Evolutionary conservation across 768 basidiomycete species (phyloP).

Genomic region (Leucosporidium yakuticum): DNA sequence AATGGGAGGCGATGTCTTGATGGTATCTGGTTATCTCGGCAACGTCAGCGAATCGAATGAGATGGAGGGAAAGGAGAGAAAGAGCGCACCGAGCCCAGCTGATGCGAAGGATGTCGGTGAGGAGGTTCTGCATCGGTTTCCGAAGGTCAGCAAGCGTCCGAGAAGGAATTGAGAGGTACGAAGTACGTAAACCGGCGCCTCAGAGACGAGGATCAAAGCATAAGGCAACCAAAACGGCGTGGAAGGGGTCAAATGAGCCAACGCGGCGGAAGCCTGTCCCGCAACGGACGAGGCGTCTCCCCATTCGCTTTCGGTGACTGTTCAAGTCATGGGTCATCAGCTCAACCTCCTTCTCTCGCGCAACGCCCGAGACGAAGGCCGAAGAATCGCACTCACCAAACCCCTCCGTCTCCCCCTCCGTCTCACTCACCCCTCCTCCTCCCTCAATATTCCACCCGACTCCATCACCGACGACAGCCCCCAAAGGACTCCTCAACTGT

Average conservation of each 20-base stretch:
- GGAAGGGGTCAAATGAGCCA: background rate
- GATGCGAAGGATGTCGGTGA: constrained; percentile 92
- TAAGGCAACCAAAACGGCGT: constrained; percentile 80
- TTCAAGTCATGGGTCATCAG: too few species aligned
- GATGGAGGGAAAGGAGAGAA: background rate
- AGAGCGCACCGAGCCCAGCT: constrained; percentile 79
- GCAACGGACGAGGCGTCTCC: constrained; percentile 21
- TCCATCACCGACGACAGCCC: constrained; percentile 41
- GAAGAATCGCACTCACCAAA: constrained; percentile 2
- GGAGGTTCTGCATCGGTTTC: constrained; percentile 59
- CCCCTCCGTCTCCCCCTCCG: constrained; percentile 50
- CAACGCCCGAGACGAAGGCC: too few species aligned
- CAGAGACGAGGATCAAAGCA: constrained; percentile 56
- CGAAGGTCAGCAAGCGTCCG: background rate
- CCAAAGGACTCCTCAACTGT: constrained; percentile 17
- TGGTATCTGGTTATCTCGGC: constrained; percentile 3
- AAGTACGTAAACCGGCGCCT: constrained; percentile 11
- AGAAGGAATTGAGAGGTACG: background rate
- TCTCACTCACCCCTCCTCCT: constrained; percentile 44
- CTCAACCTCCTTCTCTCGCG: too few species aligned
- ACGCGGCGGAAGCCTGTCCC: too few species aligned
- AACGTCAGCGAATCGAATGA: too few species aligned
- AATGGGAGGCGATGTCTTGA: constrained; percentile 27
- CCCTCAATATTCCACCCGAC: constrained; percentile 61
- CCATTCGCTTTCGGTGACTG: constrained; percentile 29